Base-by-base conservation (phyloP, 257 asterid genomes). In the Thymus quinquecostatus region DNA sequence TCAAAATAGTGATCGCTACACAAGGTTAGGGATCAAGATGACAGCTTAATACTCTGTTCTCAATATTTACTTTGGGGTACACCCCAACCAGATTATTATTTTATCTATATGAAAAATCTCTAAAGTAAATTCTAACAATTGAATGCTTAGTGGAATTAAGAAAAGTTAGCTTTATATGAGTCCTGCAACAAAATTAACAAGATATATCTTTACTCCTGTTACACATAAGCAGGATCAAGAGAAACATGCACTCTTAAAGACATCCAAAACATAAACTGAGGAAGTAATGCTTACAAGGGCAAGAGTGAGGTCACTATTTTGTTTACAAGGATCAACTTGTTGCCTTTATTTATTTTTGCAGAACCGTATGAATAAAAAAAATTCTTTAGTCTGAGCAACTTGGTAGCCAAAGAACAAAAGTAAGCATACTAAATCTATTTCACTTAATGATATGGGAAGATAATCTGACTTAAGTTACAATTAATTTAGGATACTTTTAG, bases 131-230 rank as follows among this genome's bases (percentile, higher is more conserved):
- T 21, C 21, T 21, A 61, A 11, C 14, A 45, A 71, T 55, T 66
- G 59, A 28, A 3, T 11, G 58, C 30, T 64, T 54, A 51, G 6
- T 58, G 29, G 57, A 74, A 33, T 49, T 50, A 50, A 10, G 50
- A 48, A 58, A 65, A 54, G 8, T 1, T 5, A 68, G 49, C 38
- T 47, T 68, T n/a, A 51, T 33, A 74, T 9, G 34, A 55, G 27
- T 41, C 76, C n/a, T 50, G 10, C 62, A 8, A 33, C 14, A n/a
- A 71, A 72, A 6, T 45, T 38, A 21, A 60, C 14, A 60, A n/a
- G 32, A 47, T 1, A 49, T 7, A 38, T 30, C 48, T 12, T 11
- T 34, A 55, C 48, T 7, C 45, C 45, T 10, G 59, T 36, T 68
- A 59, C 21, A 49, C 40, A 64, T 21, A 51, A 61, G 56, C 12